A percentile compares a stretch with the other conserved stretches of the same genome.
These are phyloP conservation scores for Pseudogymnoascus sp. DNA, from an alignment of 2,329 filamentous ascomycete species.

Conservation along the genomic window DNA sequence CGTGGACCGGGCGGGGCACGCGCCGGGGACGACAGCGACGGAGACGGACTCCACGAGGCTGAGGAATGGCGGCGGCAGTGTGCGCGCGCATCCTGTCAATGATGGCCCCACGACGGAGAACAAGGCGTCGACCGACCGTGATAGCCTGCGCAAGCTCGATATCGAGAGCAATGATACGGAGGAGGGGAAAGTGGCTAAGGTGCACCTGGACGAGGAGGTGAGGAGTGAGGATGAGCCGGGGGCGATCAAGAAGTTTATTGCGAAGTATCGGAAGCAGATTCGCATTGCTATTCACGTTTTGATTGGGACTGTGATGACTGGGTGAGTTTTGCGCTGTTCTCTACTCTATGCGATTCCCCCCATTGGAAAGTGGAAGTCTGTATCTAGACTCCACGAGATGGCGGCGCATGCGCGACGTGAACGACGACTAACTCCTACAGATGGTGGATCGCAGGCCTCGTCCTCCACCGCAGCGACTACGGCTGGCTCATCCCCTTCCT, in stretches of 20 bases:
- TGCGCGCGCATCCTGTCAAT: not conserved
- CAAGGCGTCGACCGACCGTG: not conserved
- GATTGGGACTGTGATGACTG: not conserved
- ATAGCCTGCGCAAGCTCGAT: not conserved
- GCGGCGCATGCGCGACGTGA: not conserved
- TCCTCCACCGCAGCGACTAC: conserved; percentile 62
- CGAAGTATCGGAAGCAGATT: not conserved
- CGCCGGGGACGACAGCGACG: not conserved
- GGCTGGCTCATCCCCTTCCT: conserved; percentile 84
- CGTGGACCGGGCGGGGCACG: not conserved
- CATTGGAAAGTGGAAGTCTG: not conserved
- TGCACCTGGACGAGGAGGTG: not conserved
- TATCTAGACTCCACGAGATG: not conserved
- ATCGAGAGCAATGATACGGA: not conserved
- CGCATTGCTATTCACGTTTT: not conserved
- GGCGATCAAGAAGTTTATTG: not conserved
- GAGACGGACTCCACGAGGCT: not conserved
- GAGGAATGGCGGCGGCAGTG: not conserved
- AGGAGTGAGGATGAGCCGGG: not conserved
- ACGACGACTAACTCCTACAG: conserved; percentile 26
- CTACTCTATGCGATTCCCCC: not conserved
- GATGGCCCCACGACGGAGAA: not conserved
- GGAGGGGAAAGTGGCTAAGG: not conserved
- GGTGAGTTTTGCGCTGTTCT: not conserved
- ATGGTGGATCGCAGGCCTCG: conserved; percentile 71